Percentiles rank a stretch among this genome's conserved stretches.
Conservation (phyloP, 208 protist genomes). For the Trypanosoma scelopori region DNA sequence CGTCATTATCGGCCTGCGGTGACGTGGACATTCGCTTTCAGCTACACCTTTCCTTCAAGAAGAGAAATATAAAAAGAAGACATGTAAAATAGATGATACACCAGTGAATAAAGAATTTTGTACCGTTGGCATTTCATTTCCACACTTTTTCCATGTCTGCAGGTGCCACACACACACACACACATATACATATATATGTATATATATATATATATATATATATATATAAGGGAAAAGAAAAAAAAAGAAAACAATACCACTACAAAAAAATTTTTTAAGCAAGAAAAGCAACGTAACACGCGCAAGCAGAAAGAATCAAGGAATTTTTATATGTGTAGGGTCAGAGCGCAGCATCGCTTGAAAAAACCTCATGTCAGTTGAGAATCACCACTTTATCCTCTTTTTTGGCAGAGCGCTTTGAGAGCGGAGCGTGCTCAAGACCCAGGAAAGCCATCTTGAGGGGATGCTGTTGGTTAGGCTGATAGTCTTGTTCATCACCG, state of each 20-base stretch:
- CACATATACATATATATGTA: no score
- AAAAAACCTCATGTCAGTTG: conserved; percentile 35
- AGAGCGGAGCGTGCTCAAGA: conserved; percentile 74
- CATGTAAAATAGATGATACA: not conserved
- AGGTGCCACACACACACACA: not conserved
- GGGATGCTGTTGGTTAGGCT: conserved; percentile 64
- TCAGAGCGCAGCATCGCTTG: not conserved
- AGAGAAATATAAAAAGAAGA: conserved; percentile 19
- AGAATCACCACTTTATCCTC: conserved; percentile 82
- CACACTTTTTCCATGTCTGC: not conserved
- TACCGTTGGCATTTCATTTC: conserved; percentile 2
- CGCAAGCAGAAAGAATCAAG: conserved; percentile 8
- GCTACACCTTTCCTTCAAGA: conserved; percentile 1
- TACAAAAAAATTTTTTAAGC: no score
- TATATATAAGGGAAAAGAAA: no score
- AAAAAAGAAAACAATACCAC: no score
- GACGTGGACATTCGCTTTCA: conserved; percentile 32
- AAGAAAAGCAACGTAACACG: conserved; percentile 19
- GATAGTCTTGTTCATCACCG: conserved; percentile 46
- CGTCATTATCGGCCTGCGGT: conserved; percentile 32
- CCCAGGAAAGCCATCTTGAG: conserved; percentile 79
- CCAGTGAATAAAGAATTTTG: conserved; percentile 1
- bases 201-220: no score
- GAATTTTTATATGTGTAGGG: not conserved
- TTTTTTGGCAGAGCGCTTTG: conserved; percentile 44